Evolutionary conservation across 257 asterid genomes (phyloP), one percentile per base, ranked within the genome.

Genomic region (Salvia rosmarinus): DNA sequence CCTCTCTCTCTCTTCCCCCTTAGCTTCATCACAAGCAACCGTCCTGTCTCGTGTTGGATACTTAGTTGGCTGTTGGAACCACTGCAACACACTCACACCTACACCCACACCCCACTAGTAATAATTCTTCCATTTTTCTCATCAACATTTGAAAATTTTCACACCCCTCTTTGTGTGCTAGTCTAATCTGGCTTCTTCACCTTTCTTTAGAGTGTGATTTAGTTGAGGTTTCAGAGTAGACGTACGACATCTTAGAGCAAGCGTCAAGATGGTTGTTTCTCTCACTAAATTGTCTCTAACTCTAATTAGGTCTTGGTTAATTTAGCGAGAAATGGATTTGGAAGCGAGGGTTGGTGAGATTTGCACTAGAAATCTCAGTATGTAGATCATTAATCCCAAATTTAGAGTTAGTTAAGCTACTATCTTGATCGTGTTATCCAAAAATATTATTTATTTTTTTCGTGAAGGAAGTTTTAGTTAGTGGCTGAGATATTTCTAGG

Each of bases 21-120:
- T 70, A 82, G 91, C 95, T 86, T 82, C 98, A 70, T 88, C 87
- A 46, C 92, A 90, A 81, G 96, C 90, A 92, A 92, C 96, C 95
- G 88, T 84, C 77, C 83, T 90, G 96, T 85, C 98, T 83, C 95
- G 88, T 92, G 98, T 91, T 91, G 91, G 81, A 68, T 80, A 74
- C 92, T 75, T 85, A 69, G 81, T 85, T 82, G 84, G 80, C 87
- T 86, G 96, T 82, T 82, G 87, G 94, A 77, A 84, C 90, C 88
- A 63, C 87, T 77, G 86, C 83, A 88, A 85, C 96, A 86, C 85
- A 30, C 43, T 16, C 19, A 2, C 43, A 34, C 59, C n/a, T n/a
- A 86, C 85, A 30, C 43, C 16, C 19, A 2, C 43, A 34, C 59
- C n/a, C n/a, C n/a, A 13, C 49, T 32, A 32, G 37, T 32, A 4